These are phyloP conservation scores for Excoecaria cochinchinensis DNA, from an alignment of 345 rosid species.

Conservation along the genomic window DNA sequence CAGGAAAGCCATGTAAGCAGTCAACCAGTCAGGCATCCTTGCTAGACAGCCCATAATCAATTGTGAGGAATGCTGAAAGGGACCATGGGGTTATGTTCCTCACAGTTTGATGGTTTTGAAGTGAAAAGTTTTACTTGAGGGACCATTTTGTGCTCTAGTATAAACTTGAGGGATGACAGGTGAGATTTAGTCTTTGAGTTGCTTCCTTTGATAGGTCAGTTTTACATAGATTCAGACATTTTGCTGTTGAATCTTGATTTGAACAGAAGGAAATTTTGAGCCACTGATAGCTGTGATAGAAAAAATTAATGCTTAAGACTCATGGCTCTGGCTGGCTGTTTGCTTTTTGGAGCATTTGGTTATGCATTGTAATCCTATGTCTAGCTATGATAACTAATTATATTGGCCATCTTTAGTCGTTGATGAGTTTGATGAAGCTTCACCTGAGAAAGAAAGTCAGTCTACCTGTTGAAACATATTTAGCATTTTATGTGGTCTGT, in stretches of 20 bases:
- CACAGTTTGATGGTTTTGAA: too few species aligned
- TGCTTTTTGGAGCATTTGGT: neutral
- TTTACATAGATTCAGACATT: neutral
- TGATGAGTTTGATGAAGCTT: neutral
- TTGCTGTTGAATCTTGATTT: constrained; percentile 1
- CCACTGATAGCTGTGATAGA: neutral
- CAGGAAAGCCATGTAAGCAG: too few species aligned
- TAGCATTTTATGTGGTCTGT: neutral
- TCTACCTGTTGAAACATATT: neutral
- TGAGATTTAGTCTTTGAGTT: neutral
- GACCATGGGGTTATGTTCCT: too few species aligned
- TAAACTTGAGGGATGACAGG: too few species aligned
- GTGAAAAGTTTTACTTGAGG: too few species aligned
- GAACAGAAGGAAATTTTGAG: neutral
- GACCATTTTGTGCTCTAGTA: too few species aligned
- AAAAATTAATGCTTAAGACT: neutral
- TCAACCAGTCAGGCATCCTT: too few species aligned
- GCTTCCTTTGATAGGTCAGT: neutral
- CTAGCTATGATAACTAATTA: neutral
- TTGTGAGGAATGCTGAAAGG: too few species aligned
- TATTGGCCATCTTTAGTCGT: neutral
- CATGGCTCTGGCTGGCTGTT: neutral
- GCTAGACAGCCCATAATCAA: too few species aligned
- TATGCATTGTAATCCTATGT: neutral
- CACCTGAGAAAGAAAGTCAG: neutral